phyloP scores from a whole-genome alignment of 805 yeast species.

The Ogataea neopini region DNA sequence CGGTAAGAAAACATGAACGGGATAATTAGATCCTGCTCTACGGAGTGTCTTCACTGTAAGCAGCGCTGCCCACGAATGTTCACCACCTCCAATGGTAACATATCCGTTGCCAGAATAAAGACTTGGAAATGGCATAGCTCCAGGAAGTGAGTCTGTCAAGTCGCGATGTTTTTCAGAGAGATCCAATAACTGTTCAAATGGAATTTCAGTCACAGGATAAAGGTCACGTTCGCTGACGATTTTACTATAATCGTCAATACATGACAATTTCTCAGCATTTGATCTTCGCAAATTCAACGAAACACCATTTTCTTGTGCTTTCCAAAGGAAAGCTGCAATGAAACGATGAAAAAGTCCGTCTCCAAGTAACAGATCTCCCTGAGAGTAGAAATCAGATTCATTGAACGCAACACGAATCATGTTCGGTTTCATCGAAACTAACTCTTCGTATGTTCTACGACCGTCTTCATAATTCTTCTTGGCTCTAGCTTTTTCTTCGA shows the following conservation, averaged over 20 bases:
- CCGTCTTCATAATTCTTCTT: constrained; percentile 6
- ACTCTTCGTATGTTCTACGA: constrained; percentile 6
- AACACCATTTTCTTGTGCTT: constrained; percentile 2
- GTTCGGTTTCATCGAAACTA: constrained; percentile 10
- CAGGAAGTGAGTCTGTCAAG: constrained; percentile 48
- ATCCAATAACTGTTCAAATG: constrained; percentile 39
- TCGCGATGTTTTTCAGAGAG: constrained; percentile 39
- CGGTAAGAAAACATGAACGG: constrained; percentile 42
- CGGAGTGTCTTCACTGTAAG: constrained; percentile 39
- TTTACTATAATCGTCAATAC: neutral
- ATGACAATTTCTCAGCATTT: neutral
- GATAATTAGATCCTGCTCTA: constrained; percentile 39
- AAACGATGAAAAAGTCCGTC: constrained; percentile 8
- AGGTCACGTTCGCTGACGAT: constrained; percentile 9
- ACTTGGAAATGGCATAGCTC: constrained; percentile 25
- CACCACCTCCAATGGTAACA: constrained; percentile 42
- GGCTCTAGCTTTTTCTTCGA: neutral
- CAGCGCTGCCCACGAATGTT: constrained; percentile 37
- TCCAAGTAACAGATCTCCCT: constrained; percentile 1
- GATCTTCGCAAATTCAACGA: neutral
- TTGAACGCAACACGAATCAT: constrained; percentile 11
- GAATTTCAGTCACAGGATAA: constrained; percentile 1
- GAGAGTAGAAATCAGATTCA: constrained; percentile 5
- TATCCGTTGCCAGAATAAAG: constrained; percentile 24
- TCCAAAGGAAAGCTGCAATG: constrained; percentile 8